Conservation (phyloP, 2,329 filamentous ascomycete species). For the Diaporthe ampelina region DNA sequence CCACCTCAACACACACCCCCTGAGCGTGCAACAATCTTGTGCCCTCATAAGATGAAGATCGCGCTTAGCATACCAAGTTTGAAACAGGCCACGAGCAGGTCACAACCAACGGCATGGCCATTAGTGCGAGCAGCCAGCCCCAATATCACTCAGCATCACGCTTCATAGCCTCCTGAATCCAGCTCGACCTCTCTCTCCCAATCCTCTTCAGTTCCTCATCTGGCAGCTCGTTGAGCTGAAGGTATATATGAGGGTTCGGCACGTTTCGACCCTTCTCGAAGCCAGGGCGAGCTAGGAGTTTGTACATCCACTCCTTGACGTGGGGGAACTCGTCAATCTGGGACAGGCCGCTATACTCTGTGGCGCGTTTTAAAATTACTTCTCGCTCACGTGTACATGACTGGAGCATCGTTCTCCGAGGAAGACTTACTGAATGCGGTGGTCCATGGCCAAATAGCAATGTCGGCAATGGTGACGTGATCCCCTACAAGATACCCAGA, state of each 20-base stretch:
- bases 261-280: constrained; percentile 23
- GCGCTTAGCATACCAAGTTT: neutral
- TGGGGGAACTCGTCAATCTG: constrained; percentile 28
- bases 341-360: constrained; percentile 20
- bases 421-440: constrained; percentile 8
- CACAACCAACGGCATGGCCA: neutral
- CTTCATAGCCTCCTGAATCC: constrained; percentile 23
- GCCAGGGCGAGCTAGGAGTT: constrained; percentile 5
- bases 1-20: no score
- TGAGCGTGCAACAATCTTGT: no score
- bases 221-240: constrained; percentile 9
- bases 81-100: neutral
- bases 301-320: constrained; percentile 25
- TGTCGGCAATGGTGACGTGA: constrained; percentile 14
- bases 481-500: constrained; percentile 13
- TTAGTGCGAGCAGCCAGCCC: constrained; percentile 39
- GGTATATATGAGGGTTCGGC: constrained; percentile 18
- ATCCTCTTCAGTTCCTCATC: constrained; percentile 1
- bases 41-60: no score
- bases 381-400: no score
- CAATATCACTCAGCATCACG: constrained; percentile 16
- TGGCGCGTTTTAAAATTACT: neutral
- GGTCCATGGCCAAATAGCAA: constrained; percentile 24
- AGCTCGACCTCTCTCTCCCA: constrained; percentile 3
- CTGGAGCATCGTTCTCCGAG: no score